A percentile compares a stretch with the other conserved stretches of the same genome.
These are phyloP conservation scores for Theobroma grandiflorum DNA, from an alignment of 441 rosid species.

Conservation along the genomic window DNA sequence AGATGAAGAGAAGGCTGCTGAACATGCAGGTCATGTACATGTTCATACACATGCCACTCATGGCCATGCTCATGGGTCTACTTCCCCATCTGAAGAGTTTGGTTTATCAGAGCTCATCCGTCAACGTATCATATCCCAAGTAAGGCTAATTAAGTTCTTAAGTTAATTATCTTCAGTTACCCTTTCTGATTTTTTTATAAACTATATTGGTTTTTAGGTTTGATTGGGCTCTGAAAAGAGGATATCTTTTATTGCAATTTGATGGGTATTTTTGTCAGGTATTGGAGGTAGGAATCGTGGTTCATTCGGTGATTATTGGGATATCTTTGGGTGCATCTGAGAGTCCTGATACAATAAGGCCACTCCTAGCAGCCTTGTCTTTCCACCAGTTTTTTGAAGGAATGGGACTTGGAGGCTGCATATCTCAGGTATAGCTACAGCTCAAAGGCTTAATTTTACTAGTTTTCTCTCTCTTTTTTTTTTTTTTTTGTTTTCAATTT, in stretches of 20 bases:
- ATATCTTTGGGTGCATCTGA: slow-evolving; percentile 57
- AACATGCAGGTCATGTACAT: slow-evolving; percentile 53
- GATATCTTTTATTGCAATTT: background rate
- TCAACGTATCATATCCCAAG: slow-evolving; percentile 46
- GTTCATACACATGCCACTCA: slow-evolving; percentile 60
- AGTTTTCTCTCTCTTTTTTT: background rate
- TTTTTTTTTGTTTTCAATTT: too few relatives aligned
- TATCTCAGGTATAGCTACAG: slow-evolving; percentile 42
- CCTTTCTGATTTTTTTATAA: background rate
- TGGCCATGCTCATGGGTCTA: slow-evolving; percentile 58
- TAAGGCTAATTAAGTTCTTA: slow-evolving; percentile 21
- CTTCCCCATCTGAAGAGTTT: slow-evolving; percentile 14
- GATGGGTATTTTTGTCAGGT: slow-evolving; percentile 34
- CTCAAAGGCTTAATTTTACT: background rate
- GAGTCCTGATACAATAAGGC: slow-evolving; percentile 47
- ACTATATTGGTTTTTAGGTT: too few relatives aligned
- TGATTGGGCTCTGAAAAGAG: background rate
- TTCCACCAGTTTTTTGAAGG: slow-evolving; percentile 71
- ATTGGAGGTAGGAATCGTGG: slow-evolving; percentile 59
- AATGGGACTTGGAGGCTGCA: slow-evolving; percentile 68
- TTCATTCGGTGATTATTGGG: slow-evolving; percentile 61
- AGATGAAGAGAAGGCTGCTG: slow-evolving; percentile 35
- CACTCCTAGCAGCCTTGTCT: slow-evolving; percentile 57
- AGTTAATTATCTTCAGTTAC: background rate
- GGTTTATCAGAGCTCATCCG: slow-evolving; percentile 40